A percentile compares a stretch with the other conserved stretches of the same genome.
These are phyloP conservation scores for Capsicum chinense DNA, from an alignment of 257 asterid genomes.

Conservation along the genomic window DNA sequence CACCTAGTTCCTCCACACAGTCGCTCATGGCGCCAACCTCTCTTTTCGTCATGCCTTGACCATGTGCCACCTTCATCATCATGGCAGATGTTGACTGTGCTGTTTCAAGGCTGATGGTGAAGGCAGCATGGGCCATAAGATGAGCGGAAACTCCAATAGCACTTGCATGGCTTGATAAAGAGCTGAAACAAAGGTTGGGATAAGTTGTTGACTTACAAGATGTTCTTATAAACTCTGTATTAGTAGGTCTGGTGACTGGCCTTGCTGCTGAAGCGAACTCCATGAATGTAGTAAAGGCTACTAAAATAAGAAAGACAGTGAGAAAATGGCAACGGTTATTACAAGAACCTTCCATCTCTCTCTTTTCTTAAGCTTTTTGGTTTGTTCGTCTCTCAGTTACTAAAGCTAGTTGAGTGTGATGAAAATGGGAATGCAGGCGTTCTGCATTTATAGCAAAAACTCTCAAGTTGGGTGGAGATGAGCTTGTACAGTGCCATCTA, in stretches of 20 bases:
- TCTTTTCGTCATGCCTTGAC: slow-evolving; percentile 48
- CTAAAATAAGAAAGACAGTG: slow-evolving; percentile 32
- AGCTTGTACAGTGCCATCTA: neutral
- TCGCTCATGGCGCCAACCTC: slow-evolving; percentile 68
- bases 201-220: slow-evolving; percentile 71
- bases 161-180: slow-evolving; percentile 59
- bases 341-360: slow-evolving; percentile 41
- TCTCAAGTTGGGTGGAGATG: neutral
- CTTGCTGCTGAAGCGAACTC: slow-evolving; percentile 36
- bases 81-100: slow-evolving; percentile 50
- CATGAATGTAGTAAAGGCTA: slow-evolving; percentile 23
- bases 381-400: neutral
- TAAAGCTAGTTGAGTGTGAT: slow-evolving; percentile 24
- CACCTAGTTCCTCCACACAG: slow-evolving; percentile 66
- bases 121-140: slow-evolving; percentile 64
- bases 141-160: slow-evolving; percentile 52
- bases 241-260: slow-evolving; percentile 30
- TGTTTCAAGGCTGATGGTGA: slow-evolving; percentile 49
- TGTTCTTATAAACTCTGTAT: slow-evolving; percentile 55
- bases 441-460: slow-evolving; percentile 13
- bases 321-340: slow-evolving; percentile 25
- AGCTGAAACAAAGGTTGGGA: slow-evolving; percentile 65
- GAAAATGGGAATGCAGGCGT: neutral
- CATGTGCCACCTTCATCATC: slow-evolving; percentile 47
- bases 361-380: neutral